Conservation (phyloP, 352 stramenopile genomes). For the Phytophthora pluvialis region DNA sequence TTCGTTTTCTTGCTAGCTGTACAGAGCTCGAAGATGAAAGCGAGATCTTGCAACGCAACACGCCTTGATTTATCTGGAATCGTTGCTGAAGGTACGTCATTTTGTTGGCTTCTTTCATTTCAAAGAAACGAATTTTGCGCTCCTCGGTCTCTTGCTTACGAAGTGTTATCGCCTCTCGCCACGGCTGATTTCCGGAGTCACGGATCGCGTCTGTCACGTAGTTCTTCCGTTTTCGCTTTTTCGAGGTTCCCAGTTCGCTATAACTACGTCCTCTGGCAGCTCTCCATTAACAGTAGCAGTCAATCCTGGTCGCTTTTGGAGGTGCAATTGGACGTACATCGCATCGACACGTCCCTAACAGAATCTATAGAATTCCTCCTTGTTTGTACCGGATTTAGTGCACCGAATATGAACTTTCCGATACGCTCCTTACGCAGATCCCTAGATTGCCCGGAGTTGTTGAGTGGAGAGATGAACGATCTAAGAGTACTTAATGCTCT, state of each 20-base stretch:
- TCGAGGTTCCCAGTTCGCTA: no score
- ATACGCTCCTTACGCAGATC: no score
- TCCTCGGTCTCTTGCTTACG: slow-evolving; percentile 7
- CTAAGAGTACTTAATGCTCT: no score
- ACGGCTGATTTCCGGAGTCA: slow-evolving; percentile 11
- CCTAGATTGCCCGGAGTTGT: no score
- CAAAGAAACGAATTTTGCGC: slow-evolving; percentile 2
- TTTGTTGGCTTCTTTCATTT: slow-evolving; percentile 4
- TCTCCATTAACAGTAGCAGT: not conserved
- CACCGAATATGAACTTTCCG: not conserved
- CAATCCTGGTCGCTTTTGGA: not conserved
- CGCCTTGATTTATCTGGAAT: not conserved
- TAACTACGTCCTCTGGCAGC: not conserved
- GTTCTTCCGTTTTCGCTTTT: not conserved
- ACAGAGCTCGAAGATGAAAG: not conserved
- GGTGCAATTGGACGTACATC: slow-evolving; percentile 1
- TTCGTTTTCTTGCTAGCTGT: not conserved
- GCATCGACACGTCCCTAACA: slow-evolving; percentile 5
- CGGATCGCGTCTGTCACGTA: slow-evolving; percentile 11
- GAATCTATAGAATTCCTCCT: not conserved
- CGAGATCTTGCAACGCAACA: not conserved
- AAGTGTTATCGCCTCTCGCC: not conserved
- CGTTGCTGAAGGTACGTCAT: not conserved
- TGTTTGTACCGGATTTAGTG: slow-evolving; percentile 1
- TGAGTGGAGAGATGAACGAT: no score